A percentile compares a stretch with the other conserved stretches of the same genome.
phyloP scores from a whole-genome alignment of 208 protist genomes.

The Leishmania guyanensis region DNA sequence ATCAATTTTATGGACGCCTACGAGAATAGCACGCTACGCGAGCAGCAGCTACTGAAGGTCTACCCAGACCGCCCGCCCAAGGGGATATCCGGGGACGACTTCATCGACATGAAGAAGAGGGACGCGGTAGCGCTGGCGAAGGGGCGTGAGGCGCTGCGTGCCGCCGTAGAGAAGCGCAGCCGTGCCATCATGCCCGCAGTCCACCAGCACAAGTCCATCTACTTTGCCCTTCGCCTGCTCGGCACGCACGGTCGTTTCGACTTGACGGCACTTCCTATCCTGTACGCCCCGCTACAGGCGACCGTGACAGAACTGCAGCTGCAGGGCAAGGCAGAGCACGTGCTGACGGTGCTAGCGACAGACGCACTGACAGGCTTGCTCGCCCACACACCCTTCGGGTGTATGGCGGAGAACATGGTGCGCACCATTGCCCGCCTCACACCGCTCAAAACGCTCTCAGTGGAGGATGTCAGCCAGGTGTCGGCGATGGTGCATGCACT shows the following conservation, averaged over 20 bases:
- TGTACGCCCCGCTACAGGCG: slow-evolving; percentile 70
- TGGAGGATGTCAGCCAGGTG: slow-evolving; percentile 67
- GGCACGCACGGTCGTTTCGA: slow-evolving; percentile 68
- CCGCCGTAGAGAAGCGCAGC: slow-evolving; percentile 62
- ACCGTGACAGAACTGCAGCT: slow-evolving; percentile 17
- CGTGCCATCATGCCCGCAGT: slow-evolving; percentile 36
- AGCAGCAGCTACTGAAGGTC: slow-evolving; percentile 78
- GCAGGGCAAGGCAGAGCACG: slow-evolving; percentile 35
- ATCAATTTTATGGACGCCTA: slow-evolving; percentile 49
- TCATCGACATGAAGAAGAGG: slow-evolving; percentile 75
- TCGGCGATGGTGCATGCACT: slow-evolving; percentile 63
- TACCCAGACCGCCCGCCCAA: slow-evolving; percentile 84
- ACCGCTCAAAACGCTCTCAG: slow-evolving; percentile 47
- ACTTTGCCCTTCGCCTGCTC: slow-evolving; percentile 69
- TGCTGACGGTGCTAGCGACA: slow-evolving; percentile 52
- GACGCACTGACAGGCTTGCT: slow-evolving; percentile 74
- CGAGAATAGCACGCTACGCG: slow-evolving; percentile 58
- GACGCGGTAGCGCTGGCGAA: slow-evolving; percentile 77
- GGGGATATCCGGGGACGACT: slow-evolving; percentile 85
- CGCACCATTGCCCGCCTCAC: slow-evolving; percentile 55
- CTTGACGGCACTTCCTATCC: slow-evolving; percentile 45
- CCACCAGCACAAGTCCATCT: slow-evolving; percentile 52
- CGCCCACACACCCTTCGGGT: slow-evolving; percentile 55
- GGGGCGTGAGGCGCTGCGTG: slow-evolving; percentile 63
- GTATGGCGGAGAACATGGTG: slow-evolving; percentile 61